Base-by-base conservation (phyloP, 495 filamentous ascomycete species). In the Penicilliopsis zonata region DNA sequence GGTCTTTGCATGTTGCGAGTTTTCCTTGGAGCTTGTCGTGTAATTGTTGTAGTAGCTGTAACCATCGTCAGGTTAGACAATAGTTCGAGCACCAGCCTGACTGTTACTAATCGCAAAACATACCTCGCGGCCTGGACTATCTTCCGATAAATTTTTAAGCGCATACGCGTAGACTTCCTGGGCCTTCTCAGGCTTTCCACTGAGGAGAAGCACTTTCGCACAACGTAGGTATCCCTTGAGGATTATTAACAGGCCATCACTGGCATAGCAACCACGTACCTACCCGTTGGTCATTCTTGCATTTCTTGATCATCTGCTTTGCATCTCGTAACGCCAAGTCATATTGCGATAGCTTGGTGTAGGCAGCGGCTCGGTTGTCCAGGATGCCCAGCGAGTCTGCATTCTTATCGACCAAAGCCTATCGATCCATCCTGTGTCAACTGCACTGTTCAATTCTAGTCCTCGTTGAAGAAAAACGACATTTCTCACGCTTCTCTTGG, bases 171-270 rank as follows among this genome's bases (percentile, higher is more conserved):
- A 82, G 1, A 80, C 57, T n/a, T 65, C 55, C 10, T 70, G 39
- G 3, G 78, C 78, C 19, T 64, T 61, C 4, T 65, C 53, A 5
- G 52, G 45, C 36, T 65, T 76, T 3, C 61, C 62, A 41, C 70
- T 61, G 27, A 76, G 50, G 12, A 73, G 50, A 4, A 83, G 59
- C 3, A 75, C 53, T 39, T 76, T 75, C 5, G 64, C 78, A 13
- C 69, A 65, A n/a, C 76, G 70, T 9, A 82, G 52, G 52, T 82
- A 80, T 14, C 78, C 78, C 69, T n/a, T 74, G 20, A 4, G 0
- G 10, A 30, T 25, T 4, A 38, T 34, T 22, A 23, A 5, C 19
- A 14, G 17, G 9, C 31, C 6, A 24, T 22, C 12, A 34, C 9
- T 22, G 19, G 8, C 10, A 30, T 7, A 5, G 33, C 20, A 28